Conservation (phyloP, 257 asterid genomes). For the Nicotiana paniculata region DNA sequence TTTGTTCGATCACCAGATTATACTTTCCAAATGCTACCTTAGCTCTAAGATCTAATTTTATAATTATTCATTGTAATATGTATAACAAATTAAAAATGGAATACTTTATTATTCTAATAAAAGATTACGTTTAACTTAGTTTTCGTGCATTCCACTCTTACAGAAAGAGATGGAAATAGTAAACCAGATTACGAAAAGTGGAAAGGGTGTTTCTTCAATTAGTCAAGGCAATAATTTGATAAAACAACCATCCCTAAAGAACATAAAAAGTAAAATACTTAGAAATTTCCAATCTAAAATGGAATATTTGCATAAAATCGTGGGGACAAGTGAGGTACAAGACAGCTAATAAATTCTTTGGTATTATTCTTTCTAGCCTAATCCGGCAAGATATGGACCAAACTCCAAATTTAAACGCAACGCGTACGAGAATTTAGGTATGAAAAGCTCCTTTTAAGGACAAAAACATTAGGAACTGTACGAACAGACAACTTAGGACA, state of each 20-base stretch:
- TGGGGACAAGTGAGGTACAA: neutral
- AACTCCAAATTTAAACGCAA: neutral
- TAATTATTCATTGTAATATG: neutral
- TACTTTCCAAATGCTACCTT: neutral
- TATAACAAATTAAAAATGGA: neutral
- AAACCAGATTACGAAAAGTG: neutral
- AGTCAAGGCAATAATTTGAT: no score
- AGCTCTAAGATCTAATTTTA: neutral
- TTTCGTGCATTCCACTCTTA: neutral
- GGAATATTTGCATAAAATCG: neutral
- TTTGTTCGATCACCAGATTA: neutral
- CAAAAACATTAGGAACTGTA: neutral
- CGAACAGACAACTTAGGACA: neutral
- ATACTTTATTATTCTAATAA: neutral
- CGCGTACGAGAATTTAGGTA: neutral
- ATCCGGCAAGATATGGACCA: neutral
- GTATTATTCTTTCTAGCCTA: neutral
- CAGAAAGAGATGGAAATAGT: neutral
- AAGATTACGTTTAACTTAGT: neutral
- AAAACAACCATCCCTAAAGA: neutral
- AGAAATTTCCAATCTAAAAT: neutral
- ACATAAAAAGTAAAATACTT: neutral
- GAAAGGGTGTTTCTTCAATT: neutral
- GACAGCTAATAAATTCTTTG: neutral
- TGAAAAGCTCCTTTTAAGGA: neutral